Percentiles rank a stretch among this genome's conserved stretches.
These are phyloP conservation scores for Phytophthora boehmeriae DNA, from an alignment of 352 stramenopile genomes.

Conservation along the genomic window DNA sequence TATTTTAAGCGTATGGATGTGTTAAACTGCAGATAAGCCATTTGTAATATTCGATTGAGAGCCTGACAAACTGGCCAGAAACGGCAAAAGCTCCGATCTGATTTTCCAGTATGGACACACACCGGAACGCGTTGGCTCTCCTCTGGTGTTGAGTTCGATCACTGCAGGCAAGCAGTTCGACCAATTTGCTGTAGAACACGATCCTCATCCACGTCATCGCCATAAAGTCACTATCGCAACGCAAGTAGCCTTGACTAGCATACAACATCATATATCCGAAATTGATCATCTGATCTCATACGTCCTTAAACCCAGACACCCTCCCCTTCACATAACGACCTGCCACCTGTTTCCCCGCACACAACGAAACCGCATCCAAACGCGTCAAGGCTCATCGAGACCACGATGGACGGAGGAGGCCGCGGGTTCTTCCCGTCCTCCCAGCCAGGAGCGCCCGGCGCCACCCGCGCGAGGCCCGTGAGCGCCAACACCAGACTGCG, in stretches of 20 bases:
- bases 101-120: background rate
- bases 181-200: too few species aligned
- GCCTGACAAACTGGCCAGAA: background rate
- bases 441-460: background rate
- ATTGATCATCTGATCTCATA: background rate
- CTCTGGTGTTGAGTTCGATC: too few species aligned
- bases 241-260: too few species aligned
- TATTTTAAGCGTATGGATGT: too few species aligned
- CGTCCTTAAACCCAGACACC: background rate
- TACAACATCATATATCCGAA: too few species aligned
- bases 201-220: background rate
- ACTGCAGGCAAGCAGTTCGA: too few species aligned
- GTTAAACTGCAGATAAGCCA: background rate
- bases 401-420: constrained; percentile 35
- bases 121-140: too few species aligned
- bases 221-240: too few species aligned
- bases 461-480: constrained; percentile 42
- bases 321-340: background rate
- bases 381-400: constrained; percentile 5
- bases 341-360: constrained; percentile 3
- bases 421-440: constrained; percentile 36
- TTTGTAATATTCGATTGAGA: background rate
- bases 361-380: constrained; percentile 41
- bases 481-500: constrained; percentile 66
- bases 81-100: background rate